Conservation (phyloP, 1,284 basidiomycete species). For the Crepidotus sp. region DNA sequence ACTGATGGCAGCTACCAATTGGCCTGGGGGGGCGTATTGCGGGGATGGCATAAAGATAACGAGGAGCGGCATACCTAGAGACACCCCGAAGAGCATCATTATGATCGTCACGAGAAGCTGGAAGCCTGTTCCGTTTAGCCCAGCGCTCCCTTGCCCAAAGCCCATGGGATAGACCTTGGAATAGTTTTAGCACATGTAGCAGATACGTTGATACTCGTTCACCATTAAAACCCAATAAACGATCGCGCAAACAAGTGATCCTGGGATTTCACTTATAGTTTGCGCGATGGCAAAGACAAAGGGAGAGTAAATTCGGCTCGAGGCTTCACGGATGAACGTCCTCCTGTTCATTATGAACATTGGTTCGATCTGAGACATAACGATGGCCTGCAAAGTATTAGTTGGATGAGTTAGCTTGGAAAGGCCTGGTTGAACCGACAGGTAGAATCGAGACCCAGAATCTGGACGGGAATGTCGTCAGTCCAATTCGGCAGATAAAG, state of each 20-base stretch:
- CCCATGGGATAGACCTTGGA: conserved; percentile 50
- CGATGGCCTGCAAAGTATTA: conserved; percentile 14
- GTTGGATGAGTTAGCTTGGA: background rate
- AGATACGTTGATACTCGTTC: conserved; percentile 15
- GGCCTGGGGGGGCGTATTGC: conserved; percentile 50
- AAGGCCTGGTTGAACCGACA: conserved; percentile 28
- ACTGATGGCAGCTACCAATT: conserved; percentile 67
- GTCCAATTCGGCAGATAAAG: background rate
- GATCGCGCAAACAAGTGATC: conserved; percentile 52
- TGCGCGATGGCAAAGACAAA: conserved; percentile 80
- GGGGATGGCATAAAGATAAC: background rate
- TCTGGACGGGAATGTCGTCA: conserved; percentile 32
- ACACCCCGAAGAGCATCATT: conserved; percentile 27
- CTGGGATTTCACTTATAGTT: conserved; percentile 76
- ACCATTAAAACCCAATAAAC: conserved; percentile 76
- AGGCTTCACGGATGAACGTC: conserved; percentile 40
- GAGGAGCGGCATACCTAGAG: background rate
- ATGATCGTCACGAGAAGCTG: conserved; percentile 65
- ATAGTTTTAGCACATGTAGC: background rate
- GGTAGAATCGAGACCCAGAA: conserved; percentile 68
- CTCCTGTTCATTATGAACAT: conserved; percentile 78
- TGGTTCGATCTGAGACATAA: conserved; percentile 79
- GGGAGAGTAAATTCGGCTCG: conserved; percentile 70
- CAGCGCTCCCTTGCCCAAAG: conserved; percentile 57
- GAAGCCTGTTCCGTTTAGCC: conserved; percentile 64